These are phyloP conservation scores for Phellopilus nigrolimitatus DNA, from an alignment of 1,284 basidiomycete species.

Conservation along the genomic window DNA sequence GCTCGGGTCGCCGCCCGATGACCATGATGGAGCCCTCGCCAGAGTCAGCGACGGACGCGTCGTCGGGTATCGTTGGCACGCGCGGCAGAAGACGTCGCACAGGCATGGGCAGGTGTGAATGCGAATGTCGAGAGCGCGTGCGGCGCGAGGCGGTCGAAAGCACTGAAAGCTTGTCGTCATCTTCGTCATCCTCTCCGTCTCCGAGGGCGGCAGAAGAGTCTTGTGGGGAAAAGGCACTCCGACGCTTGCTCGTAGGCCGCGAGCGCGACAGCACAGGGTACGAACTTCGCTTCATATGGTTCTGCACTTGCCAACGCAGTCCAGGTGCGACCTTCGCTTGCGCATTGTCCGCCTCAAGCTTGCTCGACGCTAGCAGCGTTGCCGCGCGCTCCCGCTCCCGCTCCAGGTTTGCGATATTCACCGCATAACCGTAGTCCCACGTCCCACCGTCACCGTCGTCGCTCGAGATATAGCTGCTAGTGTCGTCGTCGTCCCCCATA, in stretches of 20 bases:
- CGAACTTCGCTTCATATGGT: background rate
- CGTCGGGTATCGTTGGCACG: background rate
- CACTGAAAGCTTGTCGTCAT: slow-evolving; percentile 14
- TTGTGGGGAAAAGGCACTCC: slow-evolving; percentile 3
- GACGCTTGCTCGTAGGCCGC: slow-evolving; percentile 5
- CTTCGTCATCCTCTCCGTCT: background rate
- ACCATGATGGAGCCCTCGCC: slow-evolving; percentile 13
- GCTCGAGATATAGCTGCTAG: slow-evolving; percentile 1
- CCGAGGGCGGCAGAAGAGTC: background rate
- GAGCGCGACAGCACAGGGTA: slow-evolving; percentile 5
- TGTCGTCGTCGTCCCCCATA: slow-evolving; percentile 9
- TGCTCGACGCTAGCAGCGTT: slow-evolving; percentile 5
- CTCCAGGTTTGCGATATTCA: slow-evolving; percentile 14
- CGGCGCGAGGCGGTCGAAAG: slow-evolving; percentile 10
- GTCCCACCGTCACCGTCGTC: slow-evolving; percentile 11
- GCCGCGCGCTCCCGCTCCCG: slow-evolving; percentile 6
- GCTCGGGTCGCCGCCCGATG: slow-evolving; percentile 12
- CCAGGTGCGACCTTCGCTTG: background rate
- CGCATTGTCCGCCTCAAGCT: background rate
- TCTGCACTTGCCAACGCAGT: background rate
- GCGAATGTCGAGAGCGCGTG: background rate
- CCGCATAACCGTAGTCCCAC: slow-evolving; percentile 19
- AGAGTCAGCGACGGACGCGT: background rate
- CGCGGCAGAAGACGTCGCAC: background rate
- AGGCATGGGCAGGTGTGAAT: background rate